phyloP scores from a whole-genome alignment of 345 rosid species.

The Sisymbrium irio region DNA sequence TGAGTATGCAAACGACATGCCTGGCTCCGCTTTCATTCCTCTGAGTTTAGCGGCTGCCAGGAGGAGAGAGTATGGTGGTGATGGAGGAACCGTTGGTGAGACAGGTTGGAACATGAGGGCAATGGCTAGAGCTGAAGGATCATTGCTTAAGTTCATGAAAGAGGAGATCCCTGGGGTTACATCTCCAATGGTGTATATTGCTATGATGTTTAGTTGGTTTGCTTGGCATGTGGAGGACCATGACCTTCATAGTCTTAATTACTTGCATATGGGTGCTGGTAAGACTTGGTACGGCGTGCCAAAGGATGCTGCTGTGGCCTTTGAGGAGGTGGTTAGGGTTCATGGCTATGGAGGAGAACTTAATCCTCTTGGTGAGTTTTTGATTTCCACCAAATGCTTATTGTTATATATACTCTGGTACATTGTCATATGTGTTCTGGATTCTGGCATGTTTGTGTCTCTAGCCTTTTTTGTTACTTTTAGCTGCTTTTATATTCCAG shows the following conservation, averaged over 20 bases:
- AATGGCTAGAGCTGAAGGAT: constrained; percentile 84
- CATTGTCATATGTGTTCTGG: constrained; percentile 9
- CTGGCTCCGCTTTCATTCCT: constrained; percentile 85
- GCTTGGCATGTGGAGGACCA: constrained; percentile 99
- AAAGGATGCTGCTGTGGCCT: constrained; percentile 83
- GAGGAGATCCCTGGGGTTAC: constrained; percentile 98
- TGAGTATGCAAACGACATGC: constrained; percentile 99
- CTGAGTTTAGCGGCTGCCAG: constrained; percentile 36
- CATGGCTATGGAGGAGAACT: constrained; percentile 92
- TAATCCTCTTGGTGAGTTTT: constrained; percentile 83
- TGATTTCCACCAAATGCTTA: background rate
- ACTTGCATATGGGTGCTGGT: constrained; percentile 91
- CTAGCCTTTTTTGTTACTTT: background rate
- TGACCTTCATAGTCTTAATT: constrained; percentile 95
- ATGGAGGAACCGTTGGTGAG: constrained; percentile 69
- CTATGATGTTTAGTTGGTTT: constrained; percentile 98
- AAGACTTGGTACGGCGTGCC: constrained; percentile 99
- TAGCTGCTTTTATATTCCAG: background rate
- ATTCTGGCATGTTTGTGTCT: background rate
- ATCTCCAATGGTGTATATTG: constrained; percentile 94
- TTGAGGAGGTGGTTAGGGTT: constrained; percentile 96
- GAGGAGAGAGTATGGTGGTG: constrained; percentile 58
- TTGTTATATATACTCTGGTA: constrained; percentile 10
- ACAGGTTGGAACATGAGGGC: constrained; percentile 96
- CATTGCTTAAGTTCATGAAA: constrained; percentile 91